Evolutionary conservation across 441 rosid genomes (phyloP), one percentile per base, ranked within the genome.

Genomic region (Aquilaria agallochum): DNA sequence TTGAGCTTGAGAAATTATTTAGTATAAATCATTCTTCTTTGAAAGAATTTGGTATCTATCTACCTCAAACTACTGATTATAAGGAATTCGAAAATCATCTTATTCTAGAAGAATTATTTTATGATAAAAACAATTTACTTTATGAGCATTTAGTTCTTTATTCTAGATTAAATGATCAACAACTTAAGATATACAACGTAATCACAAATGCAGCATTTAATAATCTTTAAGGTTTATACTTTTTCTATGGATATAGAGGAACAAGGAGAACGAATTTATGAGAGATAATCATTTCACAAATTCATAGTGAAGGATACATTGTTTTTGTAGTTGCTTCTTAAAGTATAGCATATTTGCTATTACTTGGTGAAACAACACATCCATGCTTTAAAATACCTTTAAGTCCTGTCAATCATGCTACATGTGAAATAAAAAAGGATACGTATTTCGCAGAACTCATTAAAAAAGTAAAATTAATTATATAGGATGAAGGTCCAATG

Each of bases 401-500:
- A 33, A 30, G 2, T 3, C 9, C 31, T 11, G 11, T 9, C 10
- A 33, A 31, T 8, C 5, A 53, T 5, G 9, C 11, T 2, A 9
- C 10, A 10, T 30, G 56, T 53, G 33, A 30, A 27, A 20, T 53
- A 11, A 31, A 53, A 51, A 14, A 51, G 27, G 55, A 3, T 54
- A 20, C 40, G 7, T 1, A 30, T 3, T 34, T 3, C 1, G 40
- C 40, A 34, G 40, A 34, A 3, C 40, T 34, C 6, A 34, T 20
- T 34, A 30, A 11, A 31, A 8, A 4, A 0, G 9, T 15, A 5
- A 3, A n/a, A 1, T 31, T 34, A 5, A 56, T 56, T 13, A 34
- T 56, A 11, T 55, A 44, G 56, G 56, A 53, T 30, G 11, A 53
- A 53, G 56, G 33, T 5, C 56, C 56, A 5, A 53, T 54, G 40